These are phyloP conservation scores for Sporothrix inflata DNA, from an alignment of 2,329 filamentous ascomycete species.

Conservation along the genomic window DNA sequence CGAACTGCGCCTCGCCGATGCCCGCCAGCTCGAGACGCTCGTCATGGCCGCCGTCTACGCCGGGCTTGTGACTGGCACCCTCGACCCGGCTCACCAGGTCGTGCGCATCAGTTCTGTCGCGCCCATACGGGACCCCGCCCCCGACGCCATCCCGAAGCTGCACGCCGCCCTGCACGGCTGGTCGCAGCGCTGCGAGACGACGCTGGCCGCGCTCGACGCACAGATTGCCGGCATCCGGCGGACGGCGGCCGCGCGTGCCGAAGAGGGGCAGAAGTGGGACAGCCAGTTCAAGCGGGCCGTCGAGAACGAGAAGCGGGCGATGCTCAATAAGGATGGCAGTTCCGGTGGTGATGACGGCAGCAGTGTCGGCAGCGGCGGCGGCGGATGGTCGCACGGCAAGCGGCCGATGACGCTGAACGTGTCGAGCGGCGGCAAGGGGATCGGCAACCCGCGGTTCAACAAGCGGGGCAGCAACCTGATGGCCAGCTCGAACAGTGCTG, in stretches of 20 bases:
- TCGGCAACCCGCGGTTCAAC: slow-evolving; percentile 37
- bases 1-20: slow-evolving; percentile 67
- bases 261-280: slow-evolving; percentile 53
- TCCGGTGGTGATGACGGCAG: slow-evolving; percentile 29
- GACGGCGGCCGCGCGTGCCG: slow-evolving; percentile 58
- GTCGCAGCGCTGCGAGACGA: slow-evolving; percentile 75
- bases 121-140: slow-evolving; percentile 82
- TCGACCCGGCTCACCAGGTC: slow-evolving; percentile 75
- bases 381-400: slow-evolving; percentile 32
- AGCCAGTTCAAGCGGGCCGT: slow-evolving; percentile 54
- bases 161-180: slow-evolving; percentile 71
- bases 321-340: slow-evolving; percentile 35
- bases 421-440: slow-evolving; percentile 30
- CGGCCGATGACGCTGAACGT: slow-evolving; percentile 35
- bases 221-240: slow-evolving; percentile 71
- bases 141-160: slow-evolving; percentile 70
- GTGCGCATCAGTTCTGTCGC: slow-evolving; percentile 81
- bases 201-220: slow-evolving; percentile 73
- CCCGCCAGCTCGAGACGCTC: slow-evolving; percentile 78
- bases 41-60: slow-evolving; percentile 88
- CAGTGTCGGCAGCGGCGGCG: slow-evolving; percentile 29
- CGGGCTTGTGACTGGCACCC: slow-evolving; percentile 77
- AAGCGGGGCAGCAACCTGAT: slow-evolving; percentile 42
- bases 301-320: slow-evolving; percentile 47
- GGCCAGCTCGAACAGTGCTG: slow-evolving; percentile 27